Evolutionary conservation across 257 asterid species (phyloP).

Genomic region (Mitragyna speciosa): DNA sequence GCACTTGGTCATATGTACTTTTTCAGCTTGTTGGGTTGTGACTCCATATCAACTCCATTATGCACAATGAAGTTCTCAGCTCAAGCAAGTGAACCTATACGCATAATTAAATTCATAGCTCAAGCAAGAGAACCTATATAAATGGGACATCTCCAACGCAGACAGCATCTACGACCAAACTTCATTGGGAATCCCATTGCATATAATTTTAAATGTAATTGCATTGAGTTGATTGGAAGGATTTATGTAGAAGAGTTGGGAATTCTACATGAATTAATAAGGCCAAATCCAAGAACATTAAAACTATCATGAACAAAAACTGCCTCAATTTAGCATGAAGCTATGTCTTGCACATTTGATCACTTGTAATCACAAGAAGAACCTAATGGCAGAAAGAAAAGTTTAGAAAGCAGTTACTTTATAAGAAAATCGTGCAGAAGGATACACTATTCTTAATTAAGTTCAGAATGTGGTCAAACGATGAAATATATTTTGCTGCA

Average conservation of each 20-base stretch:
- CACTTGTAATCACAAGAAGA: no score
- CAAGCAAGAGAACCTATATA: not conserved
- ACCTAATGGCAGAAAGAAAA: not conserved
- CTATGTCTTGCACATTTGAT: not conserved
- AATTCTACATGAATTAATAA: no score
- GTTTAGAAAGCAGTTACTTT: not conserved
- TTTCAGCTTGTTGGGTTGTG: not conserved
- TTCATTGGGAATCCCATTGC: not conserved
- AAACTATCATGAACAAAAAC: no score
- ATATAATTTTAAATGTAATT: no score
- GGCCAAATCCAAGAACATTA: not conserved
- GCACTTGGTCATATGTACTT: not conserved
- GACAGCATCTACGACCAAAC: not conserved
- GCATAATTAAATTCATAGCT: not conserved
- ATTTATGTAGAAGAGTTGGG: not conserved
- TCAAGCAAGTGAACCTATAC: not conserved
- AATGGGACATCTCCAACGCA: no score
- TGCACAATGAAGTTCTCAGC: not conserved
- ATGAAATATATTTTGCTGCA: not conserved
- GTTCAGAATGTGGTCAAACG: no score
- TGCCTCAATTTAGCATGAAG: not conserved
- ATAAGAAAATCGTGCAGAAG: not conserved
- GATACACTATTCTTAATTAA: no score
- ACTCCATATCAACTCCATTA: not conserved
- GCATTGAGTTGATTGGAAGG: not conserved